phyloP scores from a whole-genome alignment of 345 rosid species.

The Salix brachista region DNA sequence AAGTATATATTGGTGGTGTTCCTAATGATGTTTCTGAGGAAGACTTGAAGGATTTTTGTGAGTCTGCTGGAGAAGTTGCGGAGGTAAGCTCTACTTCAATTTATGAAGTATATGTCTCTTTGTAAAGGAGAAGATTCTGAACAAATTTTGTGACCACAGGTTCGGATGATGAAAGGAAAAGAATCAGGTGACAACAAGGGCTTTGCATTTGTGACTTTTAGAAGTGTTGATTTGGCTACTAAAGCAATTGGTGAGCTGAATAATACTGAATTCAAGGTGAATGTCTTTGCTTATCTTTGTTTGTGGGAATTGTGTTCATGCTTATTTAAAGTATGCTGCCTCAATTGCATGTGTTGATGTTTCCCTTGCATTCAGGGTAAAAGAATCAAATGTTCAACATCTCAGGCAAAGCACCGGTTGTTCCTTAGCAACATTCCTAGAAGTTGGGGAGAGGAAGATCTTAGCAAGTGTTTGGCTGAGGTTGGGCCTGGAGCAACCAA shows the following conservation, averaged over 20 bases:
- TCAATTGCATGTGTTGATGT: constrained; percentile 2
- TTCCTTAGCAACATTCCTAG: constrained; percentile 90
- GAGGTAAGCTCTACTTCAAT: constrained; percentile 46
- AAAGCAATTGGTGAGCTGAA: constrained; percentile 75
- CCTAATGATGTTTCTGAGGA: constrained; percentile 69
- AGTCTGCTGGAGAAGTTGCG: constrained; percentile 74
- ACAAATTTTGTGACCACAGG: constrained; percentile 40
- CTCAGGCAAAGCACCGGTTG: constrained; percentile 76
- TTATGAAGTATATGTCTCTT: not conserved
- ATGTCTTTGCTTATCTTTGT: constrained; percentile 7
- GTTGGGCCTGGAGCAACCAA: constrained; percentile 81
- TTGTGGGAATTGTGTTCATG: not conserved
- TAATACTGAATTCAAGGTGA: constrained; percentile 69
- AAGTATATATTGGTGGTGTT: constrained; percentile 82
- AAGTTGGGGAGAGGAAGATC: constrained; percentile 66
- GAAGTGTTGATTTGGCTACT: constrained; percentile 67
- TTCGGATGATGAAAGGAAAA: constrained; percentile 77
- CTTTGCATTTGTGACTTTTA: constrained; percentile 85
- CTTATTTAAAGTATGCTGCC: not conserved
- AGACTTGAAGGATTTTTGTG: constrained; percentile 67
- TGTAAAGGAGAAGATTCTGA: constrained; percentile 5
- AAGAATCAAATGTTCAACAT: constrained; percentile 70
- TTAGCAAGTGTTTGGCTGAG: constrained; percentile 51
- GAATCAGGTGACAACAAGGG: constrained; percentile 74
- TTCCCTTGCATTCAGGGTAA: constrained; percentile 52